Percentiles rank a stretch among this genome's conserved stretches.
Conservation (phyloP, 2,329 filamentous ascomycete species). For the Ascochyta clinopodiicola region DNA sequence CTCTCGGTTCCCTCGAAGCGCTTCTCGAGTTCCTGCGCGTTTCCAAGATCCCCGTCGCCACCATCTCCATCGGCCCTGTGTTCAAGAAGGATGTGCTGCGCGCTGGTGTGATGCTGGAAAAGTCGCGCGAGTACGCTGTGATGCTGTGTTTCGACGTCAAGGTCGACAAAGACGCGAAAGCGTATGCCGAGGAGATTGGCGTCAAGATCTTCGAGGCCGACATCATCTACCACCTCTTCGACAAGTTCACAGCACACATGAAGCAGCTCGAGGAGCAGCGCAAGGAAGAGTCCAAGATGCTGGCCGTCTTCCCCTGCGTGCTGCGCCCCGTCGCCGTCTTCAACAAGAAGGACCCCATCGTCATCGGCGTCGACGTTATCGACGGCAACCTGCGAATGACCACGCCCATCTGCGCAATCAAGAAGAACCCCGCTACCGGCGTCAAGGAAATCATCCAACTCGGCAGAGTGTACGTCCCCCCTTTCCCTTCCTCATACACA, state of each 20-base stretch:
- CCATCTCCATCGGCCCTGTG: constrained; percentile 96
- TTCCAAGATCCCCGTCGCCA: constrained; percentile 96
- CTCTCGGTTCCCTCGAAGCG: constrained; percentile 94
- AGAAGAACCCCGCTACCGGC: constrained; percentile 77
- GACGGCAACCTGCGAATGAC: constrained; percentile 86
- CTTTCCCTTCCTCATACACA: background rate
- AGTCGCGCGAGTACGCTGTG: constrained; percentile 91
- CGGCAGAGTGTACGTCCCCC: constrained; percentile 83
- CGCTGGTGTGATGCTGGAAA: constrained; percentile 93
- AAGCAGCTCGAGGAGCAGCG: constrained; percentile 83
- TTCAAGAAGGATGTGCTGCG: constrained; percentile 98
- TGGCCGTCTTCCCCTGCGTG: constrained; percentile 96
- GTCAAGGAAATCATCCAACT: constrained; percentile 83
- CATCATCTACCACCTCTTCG: constrained; percentile 99
- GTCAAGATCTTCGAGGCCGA: constrained; percentile 99
- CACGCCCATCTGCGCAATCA: constrained; percentile 88
- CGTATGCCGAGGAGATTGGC: constrained; percentile 89
- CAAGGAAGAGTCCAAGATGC: constrained; percentile 94
- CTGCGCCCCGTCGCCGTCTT: constrained; percentile 90
- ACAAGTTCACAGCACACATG: constrained; percentile 96
- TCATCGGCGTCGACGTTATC: constrained; percentile 93
- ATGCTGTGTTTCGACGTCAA: constrained; percentile 99
- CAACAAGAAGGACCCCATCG: constrained; percentile 97
- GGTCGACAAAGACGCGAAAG: constrained; percentile 93
- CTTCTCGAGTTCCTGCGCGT: constrained; percentile 93